phyloP scores from a whole-genome alignment of 768 basidiomycete species.

The Tremella fuciformis region DNA sequence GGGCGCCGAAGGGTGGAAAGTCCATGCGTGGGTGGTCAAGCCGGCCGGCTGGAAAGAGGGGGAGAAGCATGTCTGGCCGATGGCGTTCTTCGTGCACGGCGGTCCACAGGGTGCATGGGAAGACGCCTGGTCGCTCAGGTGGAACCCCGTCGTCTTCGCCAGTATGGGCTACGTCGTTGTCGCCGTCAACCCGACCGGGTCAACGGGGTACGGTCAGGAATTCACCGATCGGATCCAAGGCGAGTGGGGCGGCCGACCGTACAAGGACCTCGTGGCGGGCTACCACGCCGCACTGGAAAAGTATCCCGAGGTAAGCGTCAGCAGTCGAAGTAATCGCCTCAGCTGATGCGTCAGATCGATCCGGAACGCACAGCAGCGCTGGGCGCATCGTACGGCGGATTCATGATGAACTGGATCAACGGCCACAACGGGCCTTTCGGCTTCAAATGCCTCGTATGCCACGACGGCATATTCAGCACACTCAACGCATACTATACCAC shows the following conservation, averaged over 20 bases:
- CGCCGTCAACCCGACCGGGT: slow-evolving; percentile 88
- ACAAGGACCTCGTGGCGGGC: slow-evolving; percentile 52
- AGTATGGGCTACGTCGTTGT: slow-evolving; percentile 71
- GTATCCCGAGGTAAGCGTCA: slow-evolving; percentile 42
- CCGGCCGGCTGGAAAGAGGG: slow-evolving; percentile 71
- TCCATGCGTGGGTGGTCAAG: slow-evolving; percentile 82
- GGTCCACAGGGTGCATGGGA: slow-evolving; percentile 68
- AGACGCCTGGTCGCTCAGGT: slow-evolving; percentile 81
- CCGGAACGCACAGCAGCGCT: slow-evolving; percentile 55
- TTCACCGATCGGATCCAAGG: slow-evolving; percentile 49
- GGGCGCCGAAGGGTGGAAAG: slow-evolving; percentile 68
- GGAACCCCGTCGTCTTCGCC: slow-evolving; percentile 71
- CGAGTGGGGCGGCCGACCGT: slow-evolving; percentile 52
- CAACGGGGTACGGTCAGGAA: slow-evolving; percentile 83
- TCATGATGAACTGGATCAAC: slow-evolving; percentile 78
- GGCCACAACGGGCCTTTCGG: slow-evolving; percentile 78
- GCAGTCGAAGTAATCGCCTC: background rate
- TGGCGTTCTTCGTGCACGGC: slow-evolving; percentile 66
- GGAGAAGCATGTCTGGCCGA: slow-evolving; percentile 6
- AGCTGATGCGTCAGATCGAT: slow-evolving; percentile 45
- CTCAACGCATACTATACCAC: slow-evolving; percentile 78
- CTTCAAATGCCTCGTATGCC: slow-evolving; percentile 87
- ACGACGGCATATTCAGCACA: slow-evolving; percentile 70
- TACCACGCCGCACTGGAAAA: slow-evolving; percentile 42
- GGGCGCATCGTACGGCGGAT: slow-evolving; percentile 76